phyloP scores from a whole-genome alignment of 495 filamentous ascomycete species.

The Aspergillus cristatus region DNA sequence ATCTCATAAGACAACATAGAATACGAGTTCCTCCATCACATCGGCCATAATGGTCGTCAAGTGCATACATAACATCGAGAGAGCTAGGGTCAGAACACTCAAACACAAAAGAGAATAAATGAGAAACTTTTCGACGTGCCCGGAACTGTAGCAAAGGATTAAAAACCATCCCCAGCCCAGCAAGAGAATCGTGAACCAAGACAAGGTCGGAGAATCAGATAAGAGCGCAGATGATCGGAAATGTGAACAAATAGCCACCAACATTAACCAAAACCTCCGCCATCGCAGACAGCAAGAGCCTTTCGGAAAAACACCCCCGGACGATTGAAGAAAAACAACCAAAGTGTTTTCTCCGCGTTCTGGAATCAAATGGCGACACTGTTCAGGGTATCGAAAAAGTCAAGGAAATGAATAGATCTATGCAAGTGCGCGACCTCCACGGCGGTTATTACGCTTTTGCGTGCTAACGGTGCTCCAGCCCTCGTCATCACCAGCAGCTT shows the following conservation, averaged over 20 bases:
- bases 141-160: constrained; percentile 28
- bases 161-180: constrained; percentile 30
- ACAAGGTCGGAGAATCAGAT: constrained; percentile 6
- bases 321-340: constrained; percentile 4
- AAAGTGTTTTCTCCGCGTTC: constrained; percentile 1
- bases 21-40: constrained; percentile 25
- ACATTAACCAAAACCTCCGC: constrained; percentile 19
- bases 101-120: constrained; percentile 10
- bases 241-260: constrained; percentile 16
- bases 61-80: constrained; percentile 25
- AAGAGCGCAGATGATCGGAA: constrained; percentile 18
- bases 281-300: constrained; percentile 2
- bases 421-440: constrained; percentile 42
- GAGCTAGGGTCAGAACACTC: constrained; percentile 21
- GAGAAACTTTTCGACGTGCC: constrained; percentile 39
- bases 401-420: no score
- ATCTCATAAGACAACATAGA: constrained; percentile 12
- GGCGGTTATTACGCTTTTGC: constrained; percentile 44
- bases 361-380: constrained; percentile 17
- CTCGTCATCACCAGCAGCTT: constrained; percentile 48
- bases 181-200: constrained; percentile 10
- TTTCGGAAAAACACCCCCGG: constrained; percentile 1
- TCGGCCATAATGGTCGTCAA: constrained; percentile 33
- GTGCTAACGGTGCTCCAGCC: constrained; percentile 69
- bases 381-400: constrained; percentile 28